Base-by-base conservation (phyloP, 805 yeast species). In the Pichia paraexigua region DNA sequence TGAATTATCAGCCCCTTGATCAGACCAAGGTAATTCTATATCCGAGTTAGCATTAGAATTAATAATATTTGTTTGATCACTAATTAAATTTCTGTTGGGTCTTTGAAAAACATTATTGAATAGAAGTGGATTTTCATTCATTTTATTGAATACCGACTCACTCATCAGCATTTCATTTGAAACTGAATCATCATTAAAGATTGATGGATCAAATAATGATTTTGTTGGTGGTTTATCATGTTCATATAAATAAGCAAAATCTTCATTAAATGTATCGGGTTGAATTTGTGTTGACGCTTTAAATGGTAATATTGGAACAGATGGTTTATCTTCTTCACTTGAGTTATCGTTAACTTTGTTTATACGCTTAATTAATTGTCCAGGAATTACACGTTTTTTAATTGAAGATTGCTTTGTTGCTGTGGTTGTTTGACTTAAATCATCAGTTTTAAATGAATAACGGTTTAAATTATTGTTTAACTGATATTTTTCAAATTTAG, bases 361-460 rank as follows among this genome's bases (percentile, higher is more conserved):
- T 7, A 68, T 61, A 57, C 82, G 66, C 55, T 75, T 76, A 22
- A 77, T 63, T 17, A 76, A 69, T 3, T 67, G 68, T n/a, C 72
- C 71, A 10, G 82, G 81, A n/a, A 73, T 67, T 1, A 68, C 63
- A 51, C 82, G 67, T 53, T 74, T 72, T 53, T 71, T 73, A n/a
- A 75, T 70, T 46, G 73, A 6, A 20, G 30, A 27, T 9, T 43
- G 35, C 13, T 43, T 43, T 12, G 37, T 10, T 25, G 41, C 17
- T 12, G 6, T 20, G 15, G 10, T 41, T 1, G 18, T 9, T 12
- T 24, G 13, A 27, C 13, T 28, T 30, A 21, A 5, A 15, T 27
- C 25, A 9, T n/a, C 18, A 12, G 5, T 37, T 3, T 47, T 28
- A 45, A 47, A 39, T 25, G 41, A 27, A 12, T 20, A 27, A 18